Conservation (phyloP, 129 eudicot species). For the Rutidosis leptorrhynchoides region DNA sequence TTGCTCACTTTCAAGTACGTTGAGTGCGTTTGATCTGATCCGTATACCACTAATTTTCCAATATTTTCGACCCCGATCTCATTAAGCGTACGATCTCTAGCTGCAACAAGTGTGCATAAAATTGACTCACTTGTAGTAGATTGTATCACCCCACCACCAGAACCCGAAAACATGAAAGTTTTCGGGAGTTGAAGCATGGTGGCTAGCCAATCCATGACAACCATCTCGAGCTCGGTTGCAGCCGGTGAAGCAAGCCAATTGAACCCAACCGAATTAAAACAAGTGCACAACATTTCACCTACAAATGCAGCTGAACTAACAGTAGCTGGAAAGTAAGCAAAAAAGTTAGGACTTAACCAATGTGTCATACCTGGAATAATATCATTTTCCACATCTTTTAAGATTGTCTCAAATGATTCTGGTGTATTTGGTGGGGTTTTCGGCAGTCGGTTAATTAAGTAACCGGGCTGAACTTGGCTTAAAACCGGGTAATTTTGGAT, state of each 20-base stretch:
- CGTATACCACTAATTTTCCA: slow-evolving; percentile 39
- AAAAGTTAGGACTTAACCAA: slow-evolving; percentile 46
- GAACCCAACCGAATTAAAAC: slow-evolving; percentile 48
- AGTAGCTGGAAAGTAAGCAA: slow-evolving; percentile 45
- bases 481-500: slow-evolving; percentile 35
- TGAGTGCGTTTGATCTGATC: slow-evolving; percentile 51
- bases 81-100: slow-evolving; percentile 34
- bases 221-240: slow-evolving; percentile 49
- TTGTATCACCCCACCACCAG: slow-evolving; percentile 48
- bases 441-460: slow-evolving; percentile 31
- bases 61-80: slow-evolving; percentile 24
- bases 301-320: slow-evolving; percentile 43
- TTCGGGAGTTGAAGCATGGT: slow-evolving; percentile 43
- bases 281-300: slow-evolving; percentile 46
- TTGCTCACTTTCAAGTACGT: slow-evolving; percentile 32
- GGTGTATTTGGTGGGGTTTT: slow-evolving; percentile 36
- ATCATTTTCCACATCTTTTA: slow-evolving; percentile 25
- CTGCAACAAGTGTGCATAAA: slow-evolving; percentile 42
- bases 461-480: slow-evolving; percentile 40
- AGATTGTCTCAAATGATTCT: slow-evolving; percentile 33
- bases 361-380: slow-evolving; percentile 50
- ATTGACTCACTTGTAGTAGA: slow-evolving; percentile 39
- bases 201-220: slow-evolving; percentile 49
- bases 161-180: slow-evolving; percentile 43
- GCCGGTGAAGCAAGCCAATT: slow-evolving; percentile 52